Evolutionary conservation across 2,329 filamentous ascomycete species (phyloP).

Genomic region (Parastagonospora nodorum): DNA sequence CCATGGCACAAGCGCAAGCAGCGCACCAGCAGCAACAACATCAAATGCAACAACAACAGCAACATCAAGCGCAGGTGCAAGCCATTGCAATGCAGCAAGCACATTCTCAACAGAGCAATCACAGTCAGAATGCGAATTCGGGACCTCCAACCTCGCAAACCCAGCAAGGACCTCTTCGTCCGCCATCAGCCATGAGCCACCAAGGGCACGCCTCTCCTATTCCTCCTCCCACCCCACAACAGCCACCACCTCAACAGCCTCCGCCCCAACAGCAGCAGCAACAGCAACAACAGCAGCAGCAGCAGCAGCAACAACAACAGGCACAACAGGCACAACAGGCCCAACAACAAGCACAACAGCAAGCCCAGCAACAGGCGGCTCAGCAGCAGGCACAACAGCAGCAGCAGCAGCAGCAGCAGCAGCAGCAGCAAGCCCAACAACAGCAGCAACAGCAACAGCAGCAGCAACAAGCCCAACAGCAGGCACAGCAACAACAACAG

Average conservation of each 20-base stretch:
- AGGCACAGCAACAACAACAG: background rate
- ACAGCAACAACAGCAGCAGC: conserved; percentile 43
- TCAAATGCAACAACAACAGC: conserved; percentile 48
- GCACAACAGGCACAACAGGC: conserved; percentile 28
- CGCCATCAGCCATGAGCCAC: conserved; percentile 46
- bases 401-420: conserved; percentile 42
- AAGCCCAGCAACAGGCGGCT: conserved; percentile 25
- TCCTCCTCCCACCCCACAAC: conserved; percentile 42
- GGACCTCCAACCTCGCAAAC: conserved; percentile 43
- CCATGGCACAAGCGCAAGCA: conserved; percentile 54
- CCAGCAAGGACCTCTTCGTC: conserved; percentile 46
- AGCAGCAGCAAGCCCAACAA: conserved; percentile 42
- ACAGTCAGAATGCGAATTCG: conserved; percentile 50
- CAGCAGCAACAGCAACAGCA: conserved; percentile 15
- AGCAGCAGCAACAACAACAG: conserved; percentile 40
- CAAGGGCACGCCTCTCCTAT: conserved; percentile 48
- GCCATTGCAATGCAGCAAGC: conserved; percentile 54
- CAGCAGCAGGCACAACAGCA: conserved; percentile 45
- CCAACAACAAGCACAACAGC: conserved; percentile 28
- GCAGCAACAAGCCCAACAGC: background rate
- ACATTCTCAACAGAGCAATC: conserved; percentile 56
- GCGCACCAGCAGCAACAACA: conserved; percentile 50
- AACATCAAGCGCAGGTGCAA: conserved; percentile 50
- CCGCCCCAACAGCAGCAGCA: conserved; percentile 47
- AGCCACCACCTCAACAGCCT: conserved; percentile 46